These are phyloP conservation scores for Paraconiothyrium brasiliense DNA, from an alignment of 2,329 filamentous ascomycete species.

Conservation along the genomic window DNA sequence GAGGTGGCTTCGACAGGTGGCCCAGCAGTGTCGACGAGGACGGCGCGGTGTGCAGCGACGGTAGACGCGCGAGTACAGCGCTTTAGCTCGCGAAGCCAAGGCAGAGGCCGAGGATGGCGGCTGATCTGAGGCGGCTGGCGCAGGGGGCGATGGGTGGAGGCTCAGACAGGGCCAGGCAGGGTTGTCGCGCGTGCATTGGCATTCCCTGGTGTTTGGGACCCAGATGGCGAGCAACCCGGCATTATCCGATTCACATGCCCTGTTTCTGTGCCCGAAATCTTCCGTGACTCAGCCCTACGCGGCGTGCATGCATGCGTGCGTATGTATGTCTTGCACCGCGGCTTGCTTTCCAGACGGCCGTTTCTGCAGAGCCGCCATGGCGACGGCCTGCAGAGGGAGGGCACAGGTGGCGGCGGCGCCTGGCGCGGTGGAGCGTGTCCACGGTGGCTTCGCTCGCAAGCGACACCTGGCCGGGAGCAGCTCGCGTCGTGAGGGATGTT, in stretches of 20 bases:
- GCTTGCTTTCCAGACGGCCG: background rate
- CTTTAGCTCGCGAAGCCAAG: background rate
- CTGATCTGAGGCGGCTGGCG: background rate
- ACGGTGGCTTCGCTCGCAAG: too few relatives aligned
- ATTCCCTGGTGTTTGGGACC: constrained; percentile 18
- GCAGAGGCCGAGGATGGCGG: background rate
- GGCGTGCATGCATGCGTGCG: constrained; percentile 8
- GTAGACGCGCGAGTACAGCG: background rate
- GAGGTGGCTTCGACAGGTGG: background rate
- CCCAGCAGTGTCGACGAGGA: background rate
- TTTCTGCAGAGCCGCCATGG: background rate
- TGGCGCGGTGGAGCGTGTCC: background rate
- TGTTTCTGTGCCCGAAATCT: background rate
- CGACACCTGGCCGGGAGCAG: background rate
- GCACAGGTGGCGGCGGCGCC: background rate
- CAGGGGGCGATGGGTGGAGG: background rate
- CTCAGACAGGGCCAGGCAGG: background rate
- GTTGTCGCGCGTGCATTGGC: constrained; percentile 3
- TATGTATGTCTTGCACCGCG: background rate
- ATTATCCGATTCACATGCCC: constrained; percentile 7
- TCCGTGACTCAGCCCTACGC: constrained; percentile 30
- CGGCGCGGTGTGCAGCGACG: too few relatives aligned
- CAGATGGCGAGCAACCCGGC: constrained; percentile 4
- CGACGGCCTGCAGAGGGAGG: background rate
- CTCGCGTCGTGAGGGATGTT: background rate